Percentiles rank a stretch among this genome's conserved stretches.
These are phyloP conservation scores for Juncus effusus DNA, from an alignment of 176 grass and related monocot genomes.

Conservation along the genomic window DNA sequence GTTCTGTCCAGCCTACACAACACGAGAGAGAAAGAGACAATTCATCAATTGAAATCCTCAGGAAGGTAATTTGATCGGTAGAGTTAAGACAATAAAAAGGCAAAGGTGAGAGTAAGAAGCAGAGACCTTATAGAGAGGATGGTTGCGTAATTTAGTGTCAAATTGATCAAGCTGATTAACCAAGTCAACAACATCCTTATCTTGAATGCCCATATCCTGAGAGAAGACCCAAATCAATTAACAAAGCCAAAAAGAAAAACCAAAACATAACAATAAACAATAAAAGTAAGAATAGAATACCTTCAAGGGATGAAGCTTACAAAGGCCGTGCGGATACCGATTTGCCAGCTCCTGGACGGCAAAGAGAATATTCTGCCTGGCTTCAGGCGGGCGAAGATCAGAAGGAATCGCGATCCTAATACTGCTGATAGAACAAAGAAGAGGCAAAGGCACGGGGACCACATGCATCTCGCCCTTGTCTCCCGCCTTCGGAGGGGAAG, in stretches of 20 bases:
- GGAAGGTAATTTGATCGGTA: not conserved
- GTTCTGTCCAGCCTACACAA: conserved; percentile 69
- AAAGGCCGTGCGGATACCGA: conserved; percentile 88
- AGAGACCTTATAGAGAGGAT: conserved; percentile 76
- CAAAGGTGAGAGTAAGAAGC: not conserved
- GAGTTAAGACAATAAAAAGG: not conserved
- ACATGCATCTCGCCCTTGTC: conserved; percentile 98
- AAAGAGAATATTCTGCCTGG: conserved; percentile 89
- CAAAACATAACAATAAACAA: conserved; percentile 12
- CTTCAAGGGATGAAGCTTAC: conserved; percentile 83
- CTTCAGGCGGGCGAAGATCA: conserved; percentile 84
- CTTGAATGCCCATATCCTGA: conserved; percentile 94
- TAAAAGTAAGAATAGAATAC: conserved; percentile 35
- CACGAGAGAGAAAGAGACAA: conserved; percentile 19
- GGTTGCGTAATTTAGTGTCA: conserved; percentile 72
- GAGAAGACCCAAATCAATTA: conserved; percentile 24
- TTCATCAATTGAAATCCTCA: not conserved
- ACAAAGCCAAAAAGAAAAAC: conserved; percentile 8
- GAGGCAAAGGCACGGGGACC: conserved; percentile 91
- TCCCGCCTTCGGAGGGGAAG: conserved; percentile 64
- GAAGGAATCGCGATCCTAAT: conserved; percentile 93
- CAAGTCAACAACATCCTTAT: conserved; percentile 73
- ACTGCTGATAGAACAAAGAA: conserved; percentile 80
- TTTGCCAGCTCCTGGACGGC: conserved; percentile 91
- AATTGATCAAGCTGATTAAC: conserved; percentile 79